phyloP scores from a whole-genome alignment of 1,284 basidiomycete genomes.

The Omphalotus olearius region DNA sequence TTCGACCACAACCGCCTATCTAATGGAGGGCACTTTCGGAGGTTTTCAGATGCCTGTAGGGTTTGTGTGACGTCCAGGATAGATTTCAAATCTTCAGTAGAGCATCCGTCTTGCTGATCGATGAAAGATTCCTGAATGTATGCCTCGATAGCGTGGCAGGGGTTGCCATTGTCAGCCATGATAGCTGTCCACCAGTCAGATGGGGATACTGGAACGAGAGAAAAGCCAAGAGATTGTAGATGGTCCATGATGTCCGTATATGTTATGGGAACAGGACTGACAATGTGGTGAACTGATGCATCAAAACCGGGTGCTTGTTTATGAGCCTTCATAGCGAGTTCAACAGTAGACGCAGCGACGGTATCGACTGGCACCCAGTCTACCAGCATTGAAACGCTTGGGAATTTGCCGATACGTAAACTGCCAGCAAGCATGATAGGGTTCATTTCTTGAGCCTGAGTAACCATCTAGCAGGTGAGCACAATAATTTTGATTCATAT shows the following conservation, averaged over 20 bases:
- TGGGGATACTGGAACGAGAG: conserved; percentile 4
- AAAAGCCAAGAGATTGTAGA: conserved; percentile 3
- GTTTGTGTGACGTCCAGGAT: background rate
- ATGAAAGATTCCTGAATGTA: conserved; percentile 16
- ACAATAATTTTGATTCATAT: background rate
- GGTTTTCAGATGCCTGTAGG: background rate
- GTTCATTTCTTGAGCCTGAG: conserved; percentile 15
- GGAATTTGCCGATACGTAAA: conserved; percentile 14
- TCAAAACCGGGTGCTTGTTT: background rate
- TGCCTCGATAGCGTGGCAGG: conserved; percentile 11
- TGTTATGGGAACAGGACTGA: conserved; percentile 1
- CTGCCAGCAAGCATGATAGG: conserved; percentile 15
- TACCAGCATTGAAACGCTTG: conserved; percentile 1
- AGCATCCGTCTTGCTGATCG: background rate
- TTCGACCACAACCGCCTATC: background rate
- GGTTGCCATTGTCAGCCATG: conserved; percentile 12
- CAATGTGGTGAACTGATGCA: conserved; percentile 9
- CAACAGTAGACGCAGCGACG: conserved; percentile 12
- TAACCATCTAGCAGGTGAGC: background rate
- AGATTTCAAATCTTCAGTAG: background rate
- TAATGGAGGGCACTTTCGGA: conserved; percentile 1
- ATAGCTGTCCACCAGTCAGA: conserved; percentile 15
- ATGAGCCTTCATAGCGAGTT: conserved; percentile 7
- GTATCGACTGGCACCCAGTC: conserved; percentile 16
- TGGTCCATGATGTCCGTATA: conserved; percentile 6